Percentiles rank a stretch among this genome's conserved stretches.
Evolutionary conservation across 805 yeast species (phyloP).

Genomic region (Wickerhamomyces chambardii): DNA sequence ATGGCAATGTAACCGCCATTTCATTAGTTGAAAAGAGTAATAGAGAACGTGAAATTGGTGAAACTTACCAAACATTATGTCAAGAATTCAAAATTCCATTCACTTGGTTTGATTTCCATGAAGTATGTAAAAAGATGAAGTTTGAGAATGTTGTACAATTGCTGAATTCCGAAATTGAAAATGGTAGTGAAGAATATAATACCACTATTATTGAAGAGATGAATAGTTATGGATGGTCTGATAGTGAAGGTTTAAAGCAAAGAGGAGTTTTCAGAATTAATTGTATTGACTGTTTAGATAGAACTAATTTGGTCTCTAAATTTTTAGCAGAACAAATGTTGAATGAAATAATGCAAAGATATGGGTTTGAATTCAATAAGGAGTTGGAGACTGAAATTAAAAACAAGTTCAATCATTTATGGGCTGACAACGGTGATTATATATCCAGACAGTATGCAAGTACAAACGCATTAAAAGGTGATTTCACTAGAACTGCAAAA

Average conservation of each 20-base stretch:
- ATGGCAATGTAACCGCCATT: too few relatives aligned
- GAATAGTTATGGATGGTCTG: slow-evolving; percentile 22
- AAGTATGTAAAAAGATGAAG: slow-evolving; percentile 33
- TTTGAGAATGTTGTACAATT: slow-evolving; percentile 24
- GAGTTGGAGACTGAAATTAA: slow-evolving; percentile 9
- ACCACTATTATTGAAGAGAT: slow-evolving; percentile 10
- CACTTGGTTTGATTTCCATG: slow-evolving; percentile 59
- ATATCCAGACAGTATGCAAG: slow-evolving; percentile 55
- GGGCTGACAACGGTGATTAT: slow-evolving; percentile 69
- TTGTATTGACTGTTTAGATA: slow-evolving; percentile 57
- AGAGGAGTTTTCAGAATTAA: slow-evolving; percentile 49
- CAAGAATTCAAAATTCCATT: slow-evolving; percentile 26
- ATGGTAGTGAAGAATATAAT: background rate
- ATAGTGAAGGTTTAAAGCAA: slow-evolving; percentile 24
- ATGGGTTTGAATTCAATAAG: slow-evolving; percentile 1
- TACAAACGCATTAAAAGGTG: slow-evolving; percentile 45
- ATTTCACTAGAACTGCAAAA: slow-evolving; percentile 32
- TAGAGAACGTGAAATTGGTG: slow-evolving; percentile 26
- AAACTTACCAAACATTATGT: slow-evolving; percentile 29
- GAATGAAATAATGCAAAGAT: slow-evolving; percentile 17
- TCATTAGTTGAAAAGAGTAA: slow-evolving; percentile 28
- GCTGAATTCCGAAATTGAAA: slow-evolving; percentile 2
- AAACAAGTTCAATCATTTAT: slow-evolving; percentile 23
- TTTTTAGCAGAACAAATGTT: slow-evolving; percentile 21
- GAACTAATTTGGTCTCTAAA: slow-evolving; percentile 47